A percentile compares a stretch with the other conserved stretches of the same genome.
These are phyloP conservation scores for Russula dissimulans DNA, from an alignment of 768 basidiomycete species.

Conservation along the genomic window DNA sequence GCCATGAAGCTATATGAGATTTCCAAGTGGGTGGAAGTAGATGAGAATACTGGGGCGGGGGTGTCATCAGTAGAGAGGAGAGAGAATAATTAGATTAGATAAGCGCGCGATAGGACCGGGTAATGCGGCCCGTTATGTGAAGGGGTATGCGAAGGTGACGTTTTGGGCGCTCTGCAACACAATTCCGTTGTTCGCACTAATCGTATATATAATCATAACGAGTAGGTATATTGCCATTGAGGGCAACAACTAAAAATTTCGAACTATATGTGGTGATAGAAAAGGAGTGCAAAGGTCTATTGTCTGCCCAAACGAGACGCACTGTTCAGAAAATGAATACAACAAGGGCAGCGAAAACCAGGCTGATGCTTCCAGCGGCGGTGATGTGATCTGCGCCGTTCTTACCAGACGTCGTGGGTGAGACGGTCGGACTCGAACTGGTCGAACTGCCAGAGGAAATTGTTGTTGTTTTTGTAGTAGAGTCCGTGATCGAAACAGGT, in stretches of 20 bases:
- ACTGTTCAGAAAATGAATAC: slow-evolving; percentile 9
- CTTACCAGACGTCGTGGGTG: background rate
- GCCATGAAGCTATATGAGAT: slow-evolving; percentile 68
- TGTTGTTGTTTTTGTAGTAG: background rate
- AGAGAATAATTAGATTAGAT: no score
- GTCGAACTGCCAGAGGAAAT: background rate
- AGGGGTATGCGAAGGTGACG: no score
- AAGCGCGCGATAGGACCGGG: no score
- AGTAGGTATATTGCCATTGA: no score
- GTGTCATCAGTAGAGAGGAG: background rate
- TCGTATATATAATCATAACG: no score
- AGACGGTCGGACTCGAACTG: slow-evolving; percentile 3
- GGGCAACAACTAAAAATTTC: background rate
- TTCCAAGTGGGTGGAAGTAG: slow-evolving; percentile 64
- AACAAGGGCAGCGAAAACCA: slow-evolving; percentile 10
- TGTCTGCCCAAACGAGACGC: background rate
- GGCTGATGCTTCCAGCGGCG: background rate
- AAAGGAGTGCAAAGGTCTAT: background rate
- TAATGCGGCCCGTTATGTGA: no score
- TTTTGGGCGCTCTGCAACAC: no score
- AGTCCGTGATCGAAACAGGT: background rate
- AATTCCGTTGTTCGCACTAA: no score
- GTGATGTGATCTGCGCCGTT: slow-evolving; percentile 9
- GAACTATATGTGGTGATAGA: background rate
- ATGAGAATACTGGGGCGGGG: background rate